A percentile compares a stretch with the other conserved stretches of the same genome.
Conservation (phyloP, 768 basidiomycete genomes). For the Steccherinum ochraceum region DNA sequence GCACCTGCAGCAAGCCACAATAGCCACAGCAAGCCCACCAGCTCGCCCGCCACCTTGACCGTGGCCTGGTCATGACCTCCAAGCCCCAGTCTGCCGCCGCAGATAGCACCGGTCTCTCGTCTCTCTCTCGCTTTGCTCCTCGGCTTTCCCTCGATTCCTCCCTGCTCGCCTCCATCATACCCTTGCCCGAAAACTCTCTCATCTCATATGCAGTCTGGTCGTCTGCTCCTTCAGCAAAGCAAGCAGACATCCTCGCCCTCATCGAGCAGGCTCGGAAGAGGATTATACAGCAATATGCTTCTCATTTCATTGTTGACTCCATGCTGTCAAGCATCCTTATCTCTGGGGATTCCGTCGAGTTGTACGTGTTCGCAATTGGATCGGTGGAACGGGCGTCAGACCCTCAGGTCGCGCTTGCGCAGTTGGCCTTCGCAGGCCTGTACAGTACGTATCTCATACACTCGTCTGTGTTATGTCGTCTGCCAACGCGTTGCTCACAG, state of each 20-base stretch:
- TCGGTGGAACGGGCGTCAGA: constrained; percentile 26
- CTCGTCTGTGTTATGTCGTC: too few species aligned
- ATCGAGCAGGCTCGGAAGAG: constrained; percentile 53
- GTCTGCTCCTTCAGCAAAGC: constrained; percentile 19
- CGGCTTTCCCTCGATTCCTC: constrained; percentile 30
- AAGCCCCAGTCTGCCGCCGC: constrained; percentile 18
- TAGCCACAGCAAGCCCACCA: too few species aligned
- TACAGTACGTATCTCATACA: constrained; percentile 34
- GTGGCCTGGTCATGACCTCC: constrained; percentile 18
- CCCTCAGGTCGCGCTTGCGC: constrained; percentile 27
- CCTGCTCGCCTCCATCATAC: constrained; percentile 41
- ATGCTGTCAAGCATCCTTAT: constrained; percentile 47
- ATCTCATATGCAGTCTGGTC: constrained; percentile 43
- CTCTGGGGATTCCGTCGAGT: constrained; percentile 32
- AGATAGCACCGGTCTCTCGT: constrained; percentile 25
- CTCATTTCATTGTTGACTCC: constrained; percentile 38
- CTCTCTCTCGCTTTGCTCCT: constrained; percentile 24
- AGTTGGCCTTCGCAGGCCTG: constrained; percentile 43
- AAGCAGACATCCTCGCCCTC: constrained; percentile 27
- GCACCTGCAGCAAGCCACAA: too few species aligned
- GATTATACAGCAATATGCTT: constrained; percentile 33
- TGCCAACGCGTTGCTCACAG: too few species aligned
- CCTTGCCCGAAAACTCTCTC: constrained; percentile 35
- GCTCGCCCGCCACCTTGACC: too few species aligned
- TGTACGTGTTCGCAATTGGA: constrained; percentile 56